These are phyloP conservation scores for Aurinia saxatilis DNA, from an alignment of 345 rosid species.

Conservation along the genomic window DNA sequence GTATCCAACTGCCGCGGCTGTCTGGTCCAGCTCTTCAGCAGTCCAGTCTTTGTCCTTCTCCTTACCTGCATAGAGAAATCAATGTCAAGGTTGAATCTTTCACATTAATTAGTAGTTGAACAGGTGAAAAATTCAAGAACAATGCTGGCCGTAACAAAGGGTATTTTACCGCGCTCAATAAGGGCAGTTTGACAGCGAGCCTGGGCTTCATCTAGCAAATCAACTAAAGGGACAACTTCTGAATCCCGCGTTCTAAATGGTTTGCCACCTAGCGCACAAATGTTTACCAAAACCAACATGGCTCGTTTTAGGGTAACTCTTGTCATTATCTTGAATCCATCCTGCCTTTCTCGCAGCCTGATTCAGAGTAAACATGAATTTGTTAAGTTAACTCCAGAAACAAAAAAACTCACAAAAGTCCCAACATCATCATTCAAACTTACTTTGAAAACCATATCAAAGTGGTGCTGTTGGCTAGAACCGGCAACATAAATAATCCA, in stretches of 20 bases:
- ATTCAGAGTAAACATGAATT: neutral
- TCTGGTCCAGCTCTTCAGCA: constrained; percentile 64
- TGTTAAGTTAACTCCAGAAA: neutral
- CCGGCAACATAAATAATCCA: constrained; percentile 85
- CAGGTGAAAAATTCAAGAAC: constrained; percentile 3
- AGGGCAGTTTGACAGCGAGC: constrained; percentile 56
- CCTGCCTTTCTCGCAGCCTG: constrained; percentile 74
- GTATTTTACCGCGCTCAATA: constrained; percentile 49
- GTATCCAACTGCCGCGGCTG: constrained; percentile 77
- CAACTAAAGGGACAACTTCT: constrained; percentile 70
- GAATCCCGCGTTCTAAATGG: constrained; percentile 62
- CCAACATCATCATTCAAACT: constrained; percentile 6
- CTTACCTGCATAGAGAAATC: constrained; percentile 39
- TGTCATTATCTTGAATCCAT: constrained; percentile 54
- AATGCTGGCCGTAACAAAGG: neutral
- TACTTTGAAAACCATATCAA: constrained; percentile 72
- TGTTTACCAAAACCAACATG: constrained; percentile 86
- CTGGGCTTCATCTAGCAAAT: constrained; percentile 86
- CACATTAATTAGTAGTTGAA: too few species aligned
- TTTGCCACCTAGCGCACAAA: constrained; percentile 75
- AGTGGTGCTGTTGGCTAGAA: constrained; percentile 74
- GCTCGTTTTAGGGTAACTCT: constrained; percentile 44
- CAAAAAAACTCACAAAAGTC: neutral
- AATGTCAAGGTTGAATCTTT: neutral
- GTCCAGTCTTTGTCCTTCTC: constrained; percentile 62